Base-by-base conservation (phyloP, 768 basidiomycete genomes). In the Trametes gibbosa region DNA sequence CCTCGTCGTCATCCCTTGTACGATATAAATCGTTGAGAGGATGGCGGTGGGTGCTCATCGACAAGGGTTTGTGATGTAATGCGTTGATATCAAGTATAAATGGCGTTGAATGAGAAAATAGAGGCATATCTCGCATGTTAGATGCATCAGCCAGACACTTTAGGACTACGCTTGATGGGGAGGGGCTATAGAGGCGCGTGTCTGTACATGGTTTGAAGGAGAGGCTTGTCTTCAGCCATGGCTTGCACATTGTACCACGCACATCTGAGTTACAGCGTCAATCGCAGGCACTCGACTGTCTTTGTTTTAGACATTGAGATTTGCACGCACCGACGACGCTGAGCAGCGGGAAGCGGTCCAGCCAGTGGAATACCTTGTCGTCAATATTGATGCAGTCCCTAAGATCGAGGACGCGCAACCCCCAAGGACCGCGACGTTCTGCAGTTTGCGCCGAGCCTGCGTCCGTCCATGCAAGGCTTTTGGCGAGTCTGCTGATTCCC, bases 401-500 rank as follows among this genome's bases (percentile, higher is more conserved):
- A 9, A 90, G 75, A 49, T 76, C 72, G 48, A 89, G 77, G 12
- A 90, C 73, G 39, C 87, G 77, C 21, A 90, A 76, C 5, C 75
- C 71, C 80, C 83, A 85, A 2, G 84, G 81, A 1, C 84, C 87
- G 21, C 66, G 71, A n/a, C 56, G 40, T 24, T 40, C 59, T 2
- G 41, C 29, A 29, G 40, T 32, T 10, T 39, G 46, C 6, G 46
- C 46, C n/a, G 66, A 62, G 2, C 70, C 67, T n/a, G 73, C 71
- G 27, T 76, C 69, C 29, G 70, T 64, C 67, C 70, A 73, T 2
- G 69, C 69, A 14, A 88, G 71, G 2, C 80, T 81, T 21, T 79
- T 76, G 0, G 83, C 71, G 12, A 92, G 78, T 5, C 75, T 67
- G 34, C 75, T 76, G 49, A 90, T 67, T 13, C 83, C 86, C 62